These are phyloP conservation scores for Bocquillonia castaneifolia DNA, from an alignment of 441 rosid genomes.

Conservation along the genomic window DNA sequence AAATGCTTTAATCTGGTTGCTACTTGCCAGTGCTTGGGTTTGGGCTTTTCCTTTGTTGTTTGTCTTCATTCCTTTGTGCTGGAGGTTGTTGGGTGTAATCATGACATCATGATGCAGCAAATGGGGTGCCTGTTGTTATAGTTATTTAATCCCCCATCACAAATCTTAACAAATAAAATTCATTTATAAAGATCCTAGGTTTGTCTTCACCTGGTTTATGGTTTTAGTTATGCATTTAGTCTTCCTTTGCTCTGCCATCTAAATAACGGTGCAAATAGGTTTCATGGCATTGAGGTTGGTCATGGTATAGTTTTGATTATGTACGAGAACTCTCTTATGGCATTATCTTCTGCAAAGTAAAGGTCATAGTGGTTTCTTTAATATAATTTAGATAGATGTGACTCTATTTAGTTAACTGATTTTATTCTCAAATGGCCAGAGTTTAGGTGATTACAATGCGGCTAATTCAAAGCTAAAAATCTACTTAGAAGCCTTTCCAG, in stretches of 20 bases:
- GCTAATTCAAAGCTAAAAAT: background rate
- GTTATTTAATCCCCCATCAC: background rate
- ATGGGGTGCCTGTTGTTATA: background rate
- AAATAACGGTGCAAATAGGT: background rate
- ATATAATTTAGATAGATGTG: too few relatives aligned
- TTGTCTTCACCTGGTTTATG: background rate
- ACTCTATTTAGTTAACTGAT: too few relatives aligned
- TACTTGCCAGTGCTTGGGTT: background rate
- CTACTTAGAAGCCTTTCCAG: too few relatives aligned
- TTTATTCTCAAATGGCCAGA: background rate
- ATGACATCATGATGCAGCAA: background rate
- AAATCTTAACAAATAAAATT: background rate
- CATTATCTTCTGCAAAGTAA: background rate
- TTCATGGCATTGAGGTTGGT: background rate
- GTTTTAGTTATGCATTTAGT: background rate
- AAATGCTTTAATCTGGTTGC: background rate
- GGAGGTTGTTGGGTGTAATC: background rate
- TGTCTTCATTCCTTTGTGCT: background rate
- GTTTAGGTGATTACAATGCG: background rate
- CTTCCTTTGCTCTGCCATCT: background rate
- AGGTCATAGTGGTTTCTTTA: background rate
- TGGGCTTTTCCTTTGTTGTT: background rate
- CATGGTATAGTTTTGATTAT: background rate
- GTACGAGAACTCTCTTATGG: slow-evolving; percentile 3
- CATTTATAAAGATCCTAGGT: background rate